Percentiles rank a stretch among this genome's conserved stretches.
Evolutionary conservation across 73 alveolate species (phyloP).

Genomic region (Tetrahymena thermophila): DNA sequence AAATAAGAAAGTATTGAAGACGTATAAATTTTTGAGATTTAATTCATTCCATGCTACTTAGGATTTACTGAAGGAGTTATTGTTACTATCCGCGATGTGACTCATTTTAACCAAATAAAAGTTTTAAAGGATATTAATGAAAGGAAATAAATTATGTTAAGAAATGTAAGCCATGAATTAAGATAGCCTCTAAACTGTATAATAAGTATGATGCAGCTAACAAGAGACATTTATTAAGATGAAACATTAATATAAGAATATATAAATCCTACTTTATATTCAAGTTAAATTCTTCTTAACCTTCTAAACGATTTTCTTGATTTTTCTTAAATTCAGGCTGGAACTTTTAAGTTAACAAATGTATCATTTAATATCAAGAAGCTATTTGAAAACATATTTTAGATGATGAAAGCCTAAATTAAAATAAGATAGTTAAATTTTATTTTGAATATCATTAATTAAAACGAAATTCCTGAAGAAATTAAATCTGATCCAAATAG

Average conservation of each 20-base stretch:
- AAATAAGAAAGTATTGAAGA: neutral
- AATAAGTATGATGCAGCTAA: neutral
- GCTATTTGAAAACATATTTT: neutral
- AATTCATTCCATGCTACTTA: neutral
- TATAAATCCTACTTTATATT: neutral
- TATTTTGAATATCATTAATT: neutral
- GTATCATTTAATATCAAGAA: neutral
- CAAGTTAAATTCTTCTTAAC: neutral
- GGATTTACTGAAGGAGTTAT: neutral
- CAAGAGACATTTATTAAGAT: neutral
- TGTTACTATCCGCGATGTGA: neutral
- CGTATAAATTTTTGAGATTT: neutral
- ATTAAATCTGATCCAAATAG: constrained; percentile 20
- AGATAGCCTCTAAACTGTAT: neutral
- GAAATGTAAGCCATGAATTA: neutral
- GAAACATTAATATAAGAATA: neutral
- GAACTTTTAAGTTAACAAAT: constrained; percentile 15
- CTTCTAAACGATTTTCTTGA: constrained; percentile 29
- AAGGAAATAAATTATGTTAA: neutral
- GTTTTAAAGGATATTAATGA: neutral
- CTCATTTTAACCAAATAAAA: neutral
- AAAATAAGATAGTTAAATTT: constrained; percentile 7
- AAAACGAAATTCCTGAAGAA: neutral
- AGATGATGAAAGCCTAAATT: constrained; percentile 21
- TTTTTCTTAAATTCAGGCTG: constrained; percentile 20